Conservation (phyloP, 768 basidiomycete genomes). For the Podaxis mareebaensis region DNA sequence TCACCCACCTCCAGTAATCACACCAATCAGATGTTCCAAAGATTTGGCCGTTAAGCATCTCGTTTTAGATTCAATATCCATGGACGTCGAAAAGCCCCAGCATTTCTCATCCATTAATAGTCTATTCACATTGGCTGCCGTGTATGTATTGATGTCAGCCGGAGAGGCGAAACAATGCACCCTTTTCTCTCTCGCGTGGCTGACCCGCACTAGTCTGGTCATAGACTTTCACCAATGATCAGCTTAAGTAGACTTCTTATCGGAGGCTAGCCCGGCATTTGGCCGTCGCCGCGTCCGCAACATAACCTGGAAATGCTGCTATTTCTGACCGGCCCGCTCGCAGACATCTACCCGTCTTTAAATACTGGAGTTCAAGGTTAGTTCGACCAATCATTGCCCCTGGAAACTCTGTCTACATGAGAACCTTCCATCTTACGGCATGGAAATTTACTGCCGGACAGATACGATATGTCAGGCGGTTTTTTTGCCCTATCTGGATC, state of each 20-base stretch:
- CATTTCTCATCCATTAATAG: not conserved
- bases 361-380: not conserved
- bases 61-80: not conserved
- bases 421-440: not conserved
- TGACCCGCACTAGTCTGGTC: not conserved
- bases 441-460: not conserved
- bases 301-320: not conserved
- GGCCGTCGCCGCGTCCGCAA: not conserved
- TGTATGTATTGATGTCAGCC: not conserved
- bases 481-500: not conserved
- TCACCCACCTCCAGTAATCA: not conserved
- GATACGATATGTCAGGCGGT: not conserved
- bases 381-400: not conserved
- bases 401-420: not conserved
- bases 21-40: not conserved
- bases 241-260: not conserved
- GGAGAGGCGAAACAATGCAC: not conserved
- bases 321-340: not conserved
- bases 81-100: not conserved
- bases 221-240: not conserved
- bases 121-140: not conserved
- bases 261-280: not conserved
- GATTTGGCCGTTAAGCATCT: not conserved
- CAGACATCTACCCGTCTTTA: no score
- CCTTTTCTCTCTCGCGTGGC: not conserved